Evolutionary conservation across 257 asterid genomes (phyloP).

Genomic region (Jaltomata sinuosa): DNA sequence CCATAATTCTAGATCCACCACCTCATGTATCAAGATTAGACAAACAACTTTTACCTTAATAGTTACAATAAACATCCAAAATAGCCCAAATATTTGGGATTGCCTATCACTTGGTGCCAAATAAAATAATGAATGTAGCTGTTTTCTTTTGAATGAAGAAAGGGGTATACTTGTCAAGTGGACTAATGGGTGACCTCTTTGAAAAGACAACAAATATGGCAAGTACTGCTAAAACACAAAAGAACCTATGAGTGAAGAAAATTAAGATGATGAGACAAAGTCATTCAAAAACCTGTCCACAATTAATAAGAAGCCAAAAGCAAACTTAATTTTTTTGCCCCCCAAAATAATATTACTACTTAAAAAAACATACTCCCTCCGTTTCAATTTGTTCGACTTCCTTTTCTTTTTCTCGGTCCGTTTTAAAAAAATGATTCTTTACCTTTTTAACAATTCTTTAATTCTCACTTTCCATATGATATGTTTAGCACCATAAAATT

Average conservation of each 20-base stretch:
- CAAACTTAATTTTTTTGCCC: not conserved
- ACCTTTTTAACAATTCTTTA: too few species aligned
- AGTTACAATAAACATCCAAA: not conserved
- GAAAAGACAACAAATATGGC: conserved; percentile 14
- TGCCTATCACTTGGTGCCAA: not conserved
- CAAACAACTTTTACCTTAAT: not conserved
- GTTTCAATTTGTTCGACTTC: too few species aligned
- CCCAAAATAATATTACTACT: conserved; percentile 3
- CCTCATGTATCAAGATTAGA: not conserved
- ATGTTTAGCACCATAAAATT: too few species aligned
- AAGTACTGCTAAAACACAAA: not conserved
- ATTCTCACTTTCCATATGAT: too few species aligned
- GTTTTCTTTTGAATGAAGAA: conserved; percentile 36
- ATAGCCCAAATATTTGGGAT: not conserved
- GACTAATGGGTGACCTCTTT: conserved; percentile 15
- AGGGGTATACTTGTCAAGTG: conserved; percentile 16
- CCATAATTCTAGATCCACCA: not conserved
- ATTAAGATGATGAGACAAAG: conserved; percentile 1
- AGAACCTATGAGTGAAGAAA: conserved; percentile 8
- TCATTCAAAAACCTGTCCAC: not conserved
- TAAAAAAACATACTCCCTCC: not conserved
- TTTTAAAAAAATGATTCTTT: too few species aligned
- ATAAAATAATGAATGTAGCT: not conserved
- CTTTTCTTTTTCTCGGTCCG: too few species aligned
- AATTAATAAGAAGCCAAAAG: not conserved